phyloP scores from a whole-genome alignment of 129 eudicot species.

The Arctium lappa region DNA sequence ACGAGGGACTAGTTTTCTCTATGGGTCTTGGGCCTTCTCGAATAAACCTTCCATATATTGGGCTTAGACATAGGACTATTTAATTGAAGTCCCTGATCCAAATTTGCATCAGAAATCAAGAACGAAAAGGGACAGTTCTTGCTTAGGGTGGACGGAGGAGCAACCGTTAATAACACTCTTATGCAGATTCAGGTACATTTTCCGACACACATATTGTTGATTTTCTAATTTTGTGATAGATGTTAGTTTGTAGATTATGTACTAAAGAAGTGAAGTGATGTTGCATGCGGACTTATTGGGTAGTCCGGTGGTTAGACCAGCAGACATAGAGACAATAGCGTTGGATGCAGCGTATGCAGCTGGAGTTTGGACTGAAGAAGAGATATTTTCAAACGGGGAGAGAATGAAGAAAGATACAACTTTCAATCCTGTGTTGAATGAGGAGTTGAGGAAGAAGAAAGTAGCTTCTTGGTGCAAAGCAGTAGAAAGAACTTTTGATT shows the following conservation, averaged over 20 bases:
- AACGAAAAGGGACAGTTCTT: constrained; percentile 67
- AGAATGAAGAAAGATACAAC: constrained; percentile 59
- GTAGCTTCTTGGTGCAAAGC: constrained; percentile 95
- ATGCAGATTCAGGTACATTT: constrained; percentile 90
- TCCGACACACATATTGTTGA: neutral
- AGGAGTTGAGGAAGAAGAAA: too few species aligned
- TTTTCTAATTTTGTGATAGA: neutral
- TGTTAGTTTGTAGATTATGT: neutral
- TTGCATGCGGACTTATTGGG: constrained; percentile 87
- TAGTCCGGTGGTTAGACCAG: constrained; percentile 84
- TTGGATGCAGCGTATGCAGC: constrained; percentile 99
- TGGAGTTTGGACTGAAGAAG: constrained; percentile 83
- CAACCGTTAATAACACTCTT: constrained; percentile 72
- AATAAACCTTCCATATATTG: constrained; percentile 95
- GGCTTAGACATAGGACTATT: too few species aligned
- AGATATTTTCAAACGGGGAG: constrained; percentile 64
- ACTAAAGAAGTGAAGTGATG: neutral
- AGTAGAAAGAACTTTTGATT: constrained; percentile 77
- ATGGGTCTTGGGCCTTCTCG: too few species aligned
- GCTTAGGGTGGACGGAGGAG: constrained; percentile 96
- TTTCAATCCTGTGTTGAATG: constrained; percentile 52
- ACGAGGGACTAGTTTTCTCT: too few species aligned
- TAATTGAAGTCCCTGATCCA: too few species aligned
- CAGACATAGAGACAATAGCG: constrained; percentile 90
- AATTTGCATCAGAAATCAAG: too few species aligned